Conservation (phyloP, 345 rosid genomes). For the Gynandropsis gynandra region DNA sequence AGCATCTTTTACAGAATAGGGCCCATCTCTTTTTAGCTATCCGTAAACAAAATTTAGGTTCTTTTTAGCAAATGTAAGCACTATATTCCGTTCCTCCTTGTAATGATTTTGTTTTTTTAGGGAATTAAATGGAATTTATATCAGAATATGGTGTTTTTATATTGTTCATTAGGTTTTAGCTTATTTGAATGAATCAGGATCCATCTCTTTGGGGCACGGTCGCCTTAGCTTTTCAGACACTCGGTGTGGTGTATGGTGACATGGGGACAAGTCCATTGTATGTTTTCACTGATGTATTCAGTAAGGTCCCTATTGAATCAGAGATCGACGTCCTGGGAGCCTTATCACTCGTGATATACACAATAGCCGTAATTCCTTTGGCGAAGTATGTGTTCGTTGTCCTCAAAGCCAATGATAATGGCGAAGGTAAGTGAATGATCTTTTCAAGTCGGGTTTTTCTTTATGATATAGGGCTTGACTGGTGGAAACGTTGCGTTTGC, state of each 20-base stretch:
- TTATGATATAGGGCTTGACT: slow-evolving; percentile 23
- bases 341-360: slow-evolving; percentile 83
- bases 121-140: background rate
- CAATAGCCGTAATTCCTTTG: slow-evolving; percentile 81
- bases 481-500: no score
- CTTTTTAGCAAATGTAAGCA: background rate
- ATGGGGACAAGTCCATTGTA: slow-evolving; percentile 96
- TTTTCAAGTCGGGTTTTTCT: slow-evolving; percentile 9
- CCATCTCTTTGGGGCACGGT: slow-evolving; percentile 52
- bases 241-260: slow-evolving; percentile 97
- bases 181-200: slow-evolving; percentile 45
- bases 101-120: background rate
- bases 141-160: background rate
- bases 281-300: slow-evolving; percentile 88
- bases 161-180: slow-evolving; percentile 7
- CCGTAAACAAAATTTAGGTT: background rate
- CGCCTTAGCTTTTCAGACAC: slow-evolving; percentile 90
- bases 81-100: background rate
- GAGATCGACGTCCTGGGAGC: slow-evolving; percentile 95
- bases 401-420: slow-evolving; percentile 94
- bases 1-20: background rate
- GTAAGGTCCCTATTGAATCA: slow-evolving; percentile 67
- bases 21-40: background rate
- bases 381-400: slow-evolving; percentile 89
- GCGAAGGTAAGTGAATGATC: slow-evolving; percentile 56